These are phyloP conservation scores for Rhodamnia rubescens DNA, from an alignment of 345 rosid genomes.

Conservation along the genomic window DNA sequence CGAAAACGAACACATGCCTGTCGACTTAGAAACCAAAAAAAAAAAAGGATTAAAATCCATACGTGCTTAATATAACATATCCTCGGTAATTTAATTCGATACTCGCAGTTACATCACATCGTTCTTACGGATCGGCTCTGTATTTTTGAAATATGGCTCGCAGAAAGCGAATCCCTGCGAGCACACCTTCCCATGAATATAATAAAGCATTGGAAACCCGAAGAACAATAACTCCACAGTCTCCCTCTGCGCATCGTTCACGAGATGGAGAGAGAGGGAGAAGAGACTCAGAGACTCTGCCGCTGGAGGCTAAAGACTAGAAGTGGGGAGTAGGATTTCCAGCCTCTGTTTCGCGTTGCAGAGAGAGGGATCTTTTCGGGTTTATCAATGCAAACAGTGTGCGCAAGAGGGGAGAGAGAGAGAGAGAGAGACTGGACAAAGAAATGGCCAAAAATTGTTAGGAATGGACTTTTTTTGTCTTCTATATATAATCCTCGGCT, in stretches of 20 bases:
- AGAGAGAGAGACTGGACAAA: background rate
- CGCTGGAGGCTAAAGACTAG: background rate
- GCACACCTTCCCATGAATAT: background rate
- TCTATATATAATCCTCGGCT: background rate
- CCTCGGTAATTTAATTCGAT: no score
- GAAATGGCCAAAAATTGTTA: background rate
- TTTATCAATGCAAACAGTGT: slow-evolving; percentile 1
- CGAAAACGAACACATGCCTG: background rate
- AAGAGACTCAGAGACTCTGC: no score
- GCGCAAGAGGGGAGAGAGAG: background rate
- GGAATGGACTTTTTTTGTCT: background rate
- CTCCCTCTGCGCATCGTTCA: background rate
- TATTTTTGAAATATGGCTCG: background rate
- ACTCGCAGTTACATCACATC: background rate
- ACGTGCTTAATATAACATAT: background rate
- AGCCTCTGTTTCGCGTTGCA: slow-evolving; percentile 2
- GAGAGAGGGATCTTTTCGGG: slow-evolving; percentile 13
- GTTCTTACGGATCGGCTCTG: background rate
- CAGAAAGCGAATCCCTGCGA: background rate
- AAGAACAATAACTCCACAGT: background rate
- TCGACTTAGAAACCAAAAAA: background rate
- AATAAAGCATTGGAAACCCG: background rate
- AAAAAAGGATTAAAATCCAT: background rate
- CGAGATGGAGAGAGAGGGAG: background rate
- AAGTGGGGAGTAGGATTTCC: background rate